Evolutionary conservation across 1,284 basidiomycete species (phyloP).

Genomic region (Spongiforma sp.): DNA sequence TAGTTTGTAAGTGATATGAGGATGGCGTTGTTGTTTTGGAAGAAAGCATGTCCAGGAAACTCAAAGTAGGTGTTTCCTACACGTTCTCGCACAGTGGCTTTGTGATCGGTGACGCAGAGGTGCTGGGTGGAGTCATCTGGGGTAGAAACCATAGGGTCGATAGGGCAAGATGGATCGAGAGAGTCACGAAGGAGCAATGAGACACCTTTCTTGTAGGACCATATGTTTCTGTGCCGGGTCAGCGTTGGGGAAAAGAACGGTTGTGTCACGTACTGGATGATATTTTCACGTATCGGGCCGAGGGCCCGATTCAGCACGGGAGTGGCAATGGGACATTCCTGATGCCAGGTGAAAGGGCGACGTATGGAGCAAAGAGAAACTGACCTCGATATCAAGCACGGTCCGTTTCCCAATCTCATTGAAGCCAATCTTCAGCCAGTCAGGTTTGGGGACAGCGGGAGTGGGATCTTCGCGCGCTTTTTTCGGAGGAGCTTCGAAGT

Average conservation of each 20-base stretch:
- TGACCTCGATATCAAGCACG: conserved; percentile 93
- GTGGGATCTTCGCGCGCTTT: conserved; percentile 44
- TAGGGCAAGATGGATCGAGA: conserved; percentile 44
- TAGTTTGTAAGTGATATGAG: conserved; percentile 84
- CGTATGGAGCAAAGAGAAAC: conserved; percentile 20
- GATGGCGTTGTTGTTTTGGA: conserved; percentile 98
- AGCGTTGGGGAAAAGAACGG: conserved; percentile 6
- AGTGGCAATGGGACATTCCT: conserved; percentile 96
- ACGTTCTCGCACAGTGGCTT: conserved; percentile 81
- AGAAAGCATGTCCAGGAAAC: conserved; percentile 90
- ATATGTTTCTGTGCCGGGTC: conserved; percentile 66
- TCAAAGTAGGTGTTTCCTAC: conserved; percentile 87
- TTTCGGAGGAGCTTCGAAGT: conserved; percentile 87
- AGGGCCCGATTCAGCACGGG: conserved; percentile 79
- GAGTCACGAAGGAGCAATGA: conserved; percentile 94
- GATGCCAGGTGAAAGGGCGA: conserved; percentile 1
- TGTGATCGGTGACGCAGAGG: conserved; percentile 86
- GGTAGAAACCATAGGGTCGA: conserved; percentile 14
- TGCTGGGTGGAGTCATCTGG: conserved; percentile 54
- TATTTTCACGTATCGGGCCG: conserved; percentile 63
- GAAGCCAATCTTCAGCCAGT: conserved; percentile 89
- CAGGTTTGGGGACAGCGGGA: conserved; percentile 45
- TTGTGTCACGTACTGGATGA: conserved; percentile 62
- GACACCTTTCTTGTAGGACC: conserved; percentile 87
- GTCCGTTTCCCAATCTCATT: conserved; percentile 79